Evolutionary conservation across 768 basidiomycete species (phyloP).

Genomic region (Cystofilobasidium bisporidii): DNA sequence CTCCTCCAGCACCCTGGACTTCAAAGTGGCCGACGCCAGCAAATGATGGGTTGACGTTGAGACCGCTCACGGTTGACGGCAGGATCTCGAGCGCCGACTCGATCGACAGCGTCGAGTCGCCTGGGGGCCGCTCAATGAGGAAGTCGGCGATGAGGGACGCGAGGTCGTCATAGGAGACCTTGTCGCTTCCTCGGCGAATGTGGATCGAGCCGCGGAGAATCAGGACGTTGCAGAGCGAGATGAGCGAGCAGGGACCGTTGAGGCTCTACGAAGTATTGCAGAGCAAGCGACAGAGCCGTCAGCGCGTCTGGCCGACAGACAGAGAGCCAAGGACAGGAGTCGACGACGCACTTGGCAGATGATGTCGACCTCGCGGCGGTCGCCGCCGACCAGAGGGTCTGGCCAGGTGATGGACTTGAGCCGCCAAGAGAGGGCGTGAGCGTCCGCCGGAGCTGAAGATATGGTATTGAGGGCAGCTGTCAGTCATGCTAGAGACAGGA

Average conservation of each 20-base stretch:
- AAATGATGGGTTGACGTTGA: conserved; percentile 81
- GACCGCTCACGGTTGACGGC: conserved; percentile 71
- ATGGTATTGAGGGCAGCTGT: too few species aligned
- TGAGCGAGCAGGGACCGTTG: conserved; percentile 33
- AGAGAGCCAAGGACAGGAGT: neutral
- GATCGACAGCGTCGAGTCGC: conserved; percentile 42
- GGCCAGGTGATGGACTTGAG: conserved; percentile 35
- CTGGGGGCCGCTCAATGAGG: conserved; percentile 37
- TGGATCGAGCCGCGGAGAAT: conserved; percentile 72
- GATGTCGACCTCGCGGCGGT: conserved; percentile 29
- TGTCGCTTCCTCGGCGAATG: conserved; percentile 41
- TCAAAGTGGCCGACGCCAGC: conserved; percentile 56
- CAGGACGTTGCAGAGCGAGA: conserved; percentile 67
- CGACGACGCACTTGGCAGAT: conserved; percentile 29
- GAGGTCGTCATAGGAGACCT: conserved; percentile 4
- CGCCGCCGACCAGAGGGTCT: conserved; percentile 31
- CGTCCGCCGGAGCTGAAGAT: neutral
- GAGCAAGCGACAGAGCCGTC: too few species aligned
- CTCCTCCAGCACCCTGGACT: conserved; percentile 56
- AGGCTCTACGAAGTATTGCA: conserved; percentile 25
- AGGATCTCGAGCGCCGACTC: conserved; percentile 65
- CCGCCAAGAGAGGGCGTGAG: conserved; percentile 22
- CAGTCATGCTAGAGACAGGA: too few species aligned
- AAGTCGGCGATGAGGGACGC: conserved; percentile 13
- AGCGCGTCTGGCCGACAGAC: too few species aligned